Evolutionary conservation across 805 yeast genomes (phyloP), one percentile per base, ranked within the genome.

Genomic region (Zygotorulaspora sp.): DNA sequence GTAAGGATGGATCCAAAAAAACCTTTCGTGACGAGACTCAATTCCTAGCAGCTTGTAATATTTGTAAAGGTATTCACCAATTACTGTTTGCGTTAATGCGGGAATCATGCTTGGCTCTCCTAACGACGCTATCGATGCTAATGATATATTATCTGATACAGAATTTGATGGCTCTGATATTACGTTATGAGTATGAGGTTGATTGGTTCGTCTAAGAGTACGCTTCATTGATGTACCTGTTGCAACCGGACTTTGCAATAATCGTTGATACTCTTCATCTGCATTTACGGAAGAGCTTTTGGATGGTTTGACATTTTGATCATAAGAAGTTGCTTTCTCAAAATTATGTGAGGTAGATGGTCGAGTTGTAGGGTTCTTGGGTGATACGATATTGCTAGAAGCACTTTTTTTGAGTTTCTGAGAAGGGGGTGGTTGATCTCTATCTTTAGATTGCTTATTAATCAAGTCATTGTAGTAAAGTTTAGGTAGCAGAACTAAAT

Each of bases 1-100:
- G 61, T 89, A 89, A 3, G 98, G 97, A 62, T 90, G 95, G 30
- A 92, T 77, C 97, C 97, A 92, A 72, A 90, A 90, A 65, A 77
- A 90, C 48, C 97, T 74, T 55, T 83, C 92, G 56, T 90, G 98
- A 43, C 96, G 75, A 28, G 75, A 74, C 35, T 87, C 92, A 6
- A 71, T 62, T 25, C 86, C 80, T 34, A 85, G 68, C 44, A 78
- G 77, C 41, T 92, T 78, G 58, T 81, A 85, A 58, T 89, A 89
- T 62, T 90, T 90, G 74, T 72, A 80, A 41, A 89, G 67, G 48
- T 78, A 85, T 57, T 90, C 97, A 36, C 98, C 98, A 60, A 89
- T 83, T 30, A 90, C 88, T 3, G 92, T 84, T 62, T 90, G 97
- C 0, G 97, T 83, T 39, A 90, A 75, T 1, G 90, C 89, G 2